Percentiles rank a stretch among this genome's conserved stretches.
Conservation (phyloP, 2,329 filamentous ascomycete species). For the Hypomyces perniciosus region DNA sequence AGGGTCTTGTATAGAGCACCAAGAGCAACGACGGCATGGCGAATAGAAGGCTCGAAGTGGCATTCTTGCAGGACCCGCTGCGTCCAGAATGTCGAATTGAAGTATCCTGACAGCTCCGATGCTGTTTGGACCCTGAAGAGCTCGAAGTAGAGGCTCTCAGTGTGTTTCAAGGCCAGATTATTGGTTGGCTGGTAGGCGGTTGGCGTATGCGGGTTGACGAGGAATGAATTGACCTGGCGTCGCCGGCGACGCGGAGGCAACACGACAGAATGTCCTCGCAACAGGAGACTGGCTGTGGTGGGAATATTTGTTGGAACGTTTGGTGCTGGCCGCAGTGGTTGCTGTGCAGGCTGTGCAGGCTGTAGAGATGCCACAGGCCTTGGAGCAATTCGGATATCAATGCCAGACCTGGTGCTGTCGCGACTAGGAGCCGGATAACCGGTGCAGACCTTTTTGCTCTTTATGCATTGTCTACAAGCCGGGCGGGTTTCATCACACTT, state of each 20-base stretch:
- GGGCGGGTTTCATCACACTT: conserved; percentile 63
- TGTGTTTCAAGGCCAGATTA: conserved; percentile 41
- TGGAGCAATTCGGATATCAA: conserved; percentile 45
- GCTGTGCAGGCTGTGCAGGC: background rate
- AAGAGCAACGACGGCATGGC: conserved; percentile 59
- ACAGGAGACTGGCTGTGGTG: conserved; percentile 13
- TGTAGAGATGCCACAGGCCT: conserved; percentile 28
- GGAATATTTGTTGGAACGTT: conserved; percentile 8
- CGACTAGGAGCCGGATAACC: conserved; percentile 57
- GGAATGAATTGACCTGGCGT: conserved; percentile 1
- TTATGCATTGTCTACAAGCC: conserved; percentile 53
- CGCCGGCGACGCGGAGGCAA: conserved; percentile 25
- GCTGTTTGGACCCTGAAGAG: conserved; percentile 57
- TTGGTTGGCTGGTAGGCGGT: conserved; percentile 38
- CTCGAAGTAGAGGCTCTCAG: conserved; percentile 56
- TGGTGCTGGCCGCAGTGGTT: background rate
- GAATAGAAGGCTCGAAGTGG: conserved; percentile 54
- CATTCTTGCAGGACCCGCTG: conserved; percentile 57
- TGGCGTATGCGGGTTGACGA: conserved; percentile 17
- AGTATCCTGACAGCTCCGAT: conserved; percentile 59
- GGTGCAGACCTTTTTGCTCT: conserved; percentile 51
- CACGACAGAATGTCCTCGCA: conserved; percentile 14
- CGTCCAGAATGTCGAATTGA: conserved; percentile 61
- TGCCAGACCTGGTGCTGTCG: conserved; percentile 35
- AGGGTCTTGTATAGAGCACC: conserved; percentile 62